phyloP scores from a whole-genome alignment of 73 alveolate genomes.

The Symbiodinium natans region DNA sequence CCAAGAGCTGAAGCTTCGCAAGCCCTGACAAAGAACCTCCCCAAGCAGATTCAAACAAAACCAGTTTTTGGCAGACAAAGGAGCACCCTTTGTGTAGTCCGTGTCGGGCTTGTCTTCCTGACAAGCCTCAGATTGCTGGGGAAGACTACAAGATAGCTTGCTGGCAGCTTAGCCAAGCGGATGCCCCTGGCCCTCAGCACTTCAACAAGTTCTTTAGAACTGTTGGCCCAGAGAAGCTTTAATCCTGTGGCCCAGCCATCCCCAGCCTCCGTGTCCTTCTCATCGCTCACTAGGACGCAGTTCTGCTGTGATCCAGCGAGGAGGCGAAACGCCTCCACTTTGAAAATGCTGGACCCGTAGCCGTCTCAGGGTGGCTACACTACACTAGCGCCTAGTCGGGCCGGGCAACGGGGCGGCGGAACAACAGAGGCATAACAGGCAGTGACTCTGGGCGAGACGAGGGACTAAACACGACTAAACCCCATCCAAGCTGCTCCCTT shows the following conservation, averaged over 20 bases:
- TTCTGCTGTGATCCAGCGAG: conserved; percentile 6
- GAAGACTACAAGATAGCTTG: too few species aligned
- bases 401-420: not conserved
- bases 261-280: not conserved
- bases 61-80: not conserved
- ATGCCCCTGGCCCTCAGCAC: too few species aligned
- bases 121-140: not conserved
- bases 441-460: not conserved
- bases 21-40: too few species aligned
- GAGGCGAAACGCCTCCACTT: conserved; percentile 1
- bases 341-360: too few species aligned
- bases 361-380: too few species aligned
- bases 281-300: not conserved
- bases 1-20: too few species aligned
- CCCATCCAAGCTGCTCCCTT: not conserved
- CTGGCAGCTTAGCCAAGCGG: too few species aligned
- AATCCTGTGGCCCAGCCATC: too few species aligned
- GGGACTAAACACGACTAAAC: not conserved
- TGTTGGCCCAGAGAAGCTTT: too few species aligned
- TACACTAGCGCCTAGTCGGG: not conserved
- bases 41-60: not conserved
- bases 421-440: not conserved
- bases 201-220: too few species aligned
- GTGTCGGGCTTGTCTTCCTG: not conserved
- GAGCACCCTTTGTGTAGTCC: not conserved